phyloP scores from a whole-genome alignment of 306 rosid species.

The Prunus dulcis region DNA sequence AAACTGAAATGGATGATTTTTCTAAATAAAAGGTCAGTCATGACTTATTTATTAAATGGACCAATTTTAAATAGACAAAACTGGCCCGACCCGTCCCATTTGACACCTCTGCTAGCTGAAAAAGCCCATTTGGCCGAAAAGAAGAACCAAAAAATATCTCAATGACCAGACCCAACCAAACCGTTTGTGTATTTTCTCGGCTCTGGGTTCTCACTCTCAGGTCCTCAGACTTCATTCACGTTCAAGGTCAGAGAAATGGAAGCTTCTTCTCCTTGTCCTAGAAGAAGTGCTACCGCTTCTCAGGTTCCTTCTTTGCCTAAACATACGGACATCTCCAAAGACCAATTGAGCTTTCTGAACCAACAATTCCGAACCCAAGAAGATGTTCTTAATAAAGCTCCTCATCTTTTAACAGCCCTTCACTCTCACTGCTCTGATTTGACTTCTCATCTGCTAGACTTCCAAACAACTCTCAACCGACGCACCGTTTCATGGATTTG shows the following conservation, averaged over 20 bases:
- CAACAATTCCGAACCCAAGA: conserved; percentile 39
- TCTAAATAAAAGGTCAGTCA: too few relatives aligned
- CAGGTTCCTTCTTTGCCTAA: conserved; percentile 25
- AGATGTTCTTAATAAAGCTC: conserved; percentile 33
- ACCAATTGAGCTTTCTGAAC: conserved; percentile 48
- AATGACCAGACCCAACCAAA: too few relatives aligned
- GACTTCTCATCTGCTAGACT: conserved; percentile 27
- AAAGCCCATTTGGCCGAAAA: too few relatives aligned
- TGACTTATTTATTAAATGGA: too few relatives aligned
- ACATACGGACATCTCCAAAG: conserved; percentile 36
- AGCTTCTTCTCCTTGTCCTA: not conserved
- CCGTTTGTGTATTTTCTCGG: too few relatives aligned
- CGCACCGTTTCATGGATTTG: conserved; percentile 58
- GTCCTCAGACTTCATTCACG: not conserved
- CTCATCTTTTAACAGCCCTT: conserved; percentile 34
- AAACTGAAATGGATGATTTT: too few relatives aligned
- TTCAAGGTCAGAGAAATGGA: conserved; percentile 10
- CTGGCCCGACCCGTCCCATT: too few relatives aligned
- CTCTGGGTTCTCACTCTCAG: too few relatives aligned
- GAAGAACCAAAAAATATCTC: too few relatives aligned
- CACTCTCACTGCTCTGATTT: conserved; percentile 37
- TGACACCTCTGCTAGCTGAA: too few relatives aligned
- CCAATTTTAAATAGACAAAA: too few relatives aligned
- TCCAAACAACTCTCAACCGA: conserved; percentile 26
- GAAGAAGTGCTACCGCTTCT: not conserved